Base-by-base conservation (phyloP, 1,284 basidiomycete genomes). In the Xerocomus amazonicus region DNA sequence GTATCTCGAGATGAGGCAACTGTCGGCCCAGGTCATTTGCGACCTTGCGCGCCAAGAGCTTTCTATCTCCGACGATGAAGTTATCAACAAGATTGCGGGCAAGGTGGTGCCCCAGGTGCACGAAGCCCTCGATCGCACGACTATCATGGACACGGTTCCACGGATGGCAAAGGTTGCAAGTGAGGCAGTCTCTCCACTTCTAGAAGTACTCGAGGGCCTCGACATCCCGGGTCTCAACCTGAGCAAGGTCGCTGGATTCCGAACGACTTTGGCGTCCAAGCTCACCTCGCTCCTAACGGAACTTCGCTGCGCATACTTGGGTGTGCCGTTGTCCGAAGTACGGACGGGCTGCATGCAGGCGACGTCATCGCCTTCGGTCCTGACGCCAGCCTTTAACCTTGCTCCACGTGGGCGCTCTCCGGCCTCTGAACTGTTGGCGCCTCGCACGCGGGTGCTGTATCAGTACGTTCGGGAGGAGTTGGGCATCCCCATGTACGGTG, bases 401-500 rank as follows among this genome's bases (percentile, higher is more conserved):
- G 48, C 45, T n/a, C 54, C 48, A 45, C 67, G 66, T 5, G 67
- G 65, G 1, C 51, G 31, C 4, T 70, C 83, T 4, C 84, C 87
- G 3, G 85, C 90, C 4, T 77, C 77, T 45, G 54, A 65, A 14
- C 79, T 78, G 61, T 74, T 92, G 45, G 81, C 80, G 35, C 78
- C 78, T 55, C 58, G 62, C 12, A 88, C 87, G 4, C 75, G 77
- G 39, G 66, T 74, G 4, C 61, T 91, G 50, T 92, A 92, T 65
- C 79, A 84, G 62, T 92, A 80, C 59, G 75, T 92, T 16, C 76
- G 89, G 26, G 59, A 78, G 37, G 76, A 72, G 17, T 72, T 92
- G 19, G 83, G 83, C 4, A 73, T 92, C 33, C 73, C 71, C 54
- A 91, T 90, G 82, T 83, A 89, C 56, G 88, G 89, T 6, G 64